phyloP scores from a whole-genome alignment of 1,284 basidiomycete species.

The Marasmius fiardii region DNA sequence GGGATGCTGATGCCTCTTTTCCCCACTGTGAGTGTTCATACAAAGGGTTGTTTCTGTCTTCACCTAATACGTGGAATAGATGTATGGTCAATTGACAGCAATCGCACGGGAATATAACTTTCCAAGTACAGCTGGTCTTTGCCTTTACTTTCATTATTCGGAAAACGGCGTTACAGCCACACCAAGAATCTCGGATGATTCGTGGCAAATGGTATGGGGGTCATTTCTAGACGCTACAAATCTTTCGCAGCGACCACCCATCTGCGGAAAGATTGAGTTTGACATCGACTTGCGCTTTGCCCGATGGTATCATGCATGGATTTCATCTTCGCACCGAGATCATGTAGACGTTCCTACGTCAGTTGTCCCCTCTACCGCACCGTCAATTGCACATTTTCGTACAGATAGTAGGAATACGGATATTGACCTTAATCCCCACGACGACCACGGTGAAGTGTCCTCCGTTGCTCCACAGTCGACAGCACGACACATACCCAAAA shows the following conservation, averaged over 20 bases:
- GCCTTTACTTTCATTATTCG: conserved; percentile 65
- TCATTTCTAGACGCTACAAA: conserved; percentile 48
- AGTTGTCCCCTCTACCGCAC: conserved; percentile 34
- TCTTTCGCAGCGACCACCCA: conserved; percentile 43
- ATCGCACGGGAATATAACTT: conserved; percentile 80
- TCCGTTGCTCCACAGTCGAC: conserved; percentile 22
- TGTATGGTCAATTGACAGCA: conserved; percentile 69
- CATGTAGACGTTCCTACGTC: conserved; percentile 40
- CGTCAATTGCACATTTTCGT: conserved; percentile 45
- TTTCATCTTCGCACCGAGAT: conserved; percentile 46
- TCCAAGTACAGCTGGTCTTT: conserved; percentile 69
- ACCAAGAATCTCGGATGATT: conserved; percentile 75
- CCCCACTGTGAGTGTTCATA: conserved; percentile 54
- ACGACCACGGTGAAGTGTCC: conserved; percentile 31
- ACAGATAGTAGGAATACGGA: conserved; percentile 52
- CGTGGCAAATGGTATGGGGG: conserved; percentile 70
- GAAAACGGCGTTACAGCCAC: conserved; percentile 52
- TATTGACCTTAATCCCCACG: conserved; percentile 38
- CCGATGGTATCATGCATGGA: conserved; percentile 72
- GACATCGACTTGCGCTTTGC: conserved; percentile 72
- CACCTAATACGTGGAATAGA: conserved; percentile 33
- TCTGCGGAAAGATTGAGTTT: conserved; percentile 72
- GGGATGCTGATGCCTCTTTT: conserved; percentile 74
- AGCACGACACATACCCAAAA: conserved; percentile 53
- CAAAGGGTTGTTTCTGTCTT: not conserved